These are phyloP conservation scores for Leptodermis oblonga DNA, from an alignment of 257 asterid genomes.

Conservation along the genomic window DNA sequence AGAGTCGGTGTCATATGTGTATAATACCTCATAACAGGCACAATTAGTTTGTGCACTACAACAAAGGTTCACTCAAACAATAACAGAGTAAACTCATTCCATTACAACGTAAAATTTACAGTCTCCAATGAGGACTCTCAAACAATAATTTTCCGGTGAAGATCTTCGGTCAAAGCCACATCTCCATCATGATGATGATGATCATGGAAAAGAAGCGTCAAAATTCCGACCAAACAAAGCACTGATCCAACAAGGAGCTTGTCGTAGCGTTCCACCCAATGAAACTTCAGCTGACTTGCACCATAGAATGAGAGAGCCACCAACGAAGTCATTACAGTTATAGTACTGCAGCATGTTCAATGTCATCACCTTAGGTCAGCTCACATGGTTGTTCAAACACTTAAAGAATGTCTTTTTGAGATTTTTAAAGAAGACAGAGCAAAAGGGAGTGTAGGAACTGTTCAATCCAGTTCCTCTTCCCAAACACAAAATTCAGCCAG, in stretches of 20 bases:
- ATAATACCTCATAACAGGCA: conserved; percentile 10
- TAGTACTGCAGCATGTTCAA: conserved; percentile 65
- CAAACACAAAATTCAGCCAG: background rate
- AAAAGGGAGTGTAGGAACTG: background rate
- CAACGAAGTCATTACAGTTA: conserved; percentile 87
- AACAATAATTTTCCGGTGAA: conserved; percentile 59
- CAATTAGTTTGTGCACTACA: conserved; percentile 6
- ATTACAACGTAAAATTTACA: background rate
- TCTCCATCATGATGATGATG: conserved; percentile 57
- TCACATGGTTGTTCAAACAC: background rate
- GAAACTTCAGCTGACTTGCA: conserved; percentile 97
- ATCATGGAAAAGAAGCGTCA: conserved; percentile 86
- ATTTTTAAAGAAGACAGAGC: background rate
- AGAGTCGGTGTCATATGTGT: too few species aligned
- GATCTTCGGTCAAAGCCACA: conserved; percentile 31
- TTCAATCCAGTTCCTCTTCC: background rate
- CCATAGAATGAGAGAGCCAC: conserved; percentile 97
- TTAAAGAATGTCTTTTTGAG: background rate
- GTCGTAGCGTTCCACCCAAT: conserved; percentile 95
- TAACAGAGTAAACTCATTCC: background rate
- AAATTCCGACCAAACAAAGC: conserved; percentile 75
- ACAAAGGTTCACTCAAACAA: conserved; percentile 3
- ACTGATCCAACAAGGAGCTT: conserved; percentile 96
- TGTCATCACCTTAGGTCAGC: conserved; percentile 1
- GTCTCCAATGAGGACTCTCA: conserved; percentile 17